Conservation (phyloP, 2,329 filamentous ascomycete species). For the Penicillium frequentans region DNA sequence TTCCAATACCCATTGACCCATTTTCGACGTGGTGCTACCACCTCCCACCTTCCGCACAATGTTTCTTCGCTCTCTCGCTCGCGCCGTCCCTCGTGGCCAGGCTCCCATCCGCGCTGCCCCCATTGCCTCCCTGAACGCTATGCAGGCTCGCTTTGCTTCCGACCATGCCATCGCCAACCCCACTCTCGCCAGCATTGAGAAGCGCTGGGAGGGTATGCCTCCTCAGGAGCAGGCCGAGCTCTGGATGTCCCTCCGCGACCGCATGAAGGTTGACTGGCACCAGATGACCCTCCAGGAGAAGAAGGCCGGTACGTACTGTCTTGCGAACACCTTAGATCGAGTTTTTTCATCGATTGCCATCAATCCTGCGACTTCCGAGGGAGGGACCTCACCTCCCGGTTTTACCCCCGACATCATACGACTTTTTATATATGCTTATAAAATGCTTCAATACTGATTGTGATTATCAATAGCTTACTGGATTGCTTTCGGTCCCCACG, state of each 20-base stretch:
- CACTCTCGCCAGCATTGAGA: slow-evolving; percentile 96
- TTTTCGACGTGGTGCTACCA: slow-evolving; percentile 29
- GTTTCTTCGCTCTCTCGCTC: slow-evolving; percentile 48
- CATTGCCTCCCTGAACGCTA: slow-evolving; percentile 42
- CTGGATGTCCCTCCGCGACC: slow-evolving; percentile 97
- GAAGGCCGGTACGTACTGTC: slow-evolving; percentile 83
- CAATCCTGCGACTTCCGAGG: slow-evolving; percentile 22
- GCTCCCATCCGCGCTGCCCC: slow-evolving; percentile 39
- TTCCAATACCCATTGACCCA: slow-evolving; percentile 28
- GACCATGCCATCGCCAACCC: slow-evolving; percentile 97
- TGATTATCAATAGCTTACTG: slow-evolving; percentile 74
- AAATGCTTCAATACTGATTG: slow-evolving; percentile 12
- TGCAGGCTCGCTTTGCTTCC: slow-evolving; percentile 59
- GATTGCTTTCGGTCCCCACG: slow-evolving; percentile 97
- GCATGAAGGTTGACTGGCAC: slow-evolving; percentile 98
- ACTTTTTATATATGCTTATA: slow-evolving; percentile 15
- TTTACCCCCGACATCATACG: slow-evolving; percentile 2
- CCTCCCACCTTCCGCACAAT: slow-evolving; percentile 40
- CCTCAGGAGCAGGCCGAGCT: slow-evolving; percentile 98
- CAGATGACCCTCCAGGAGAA: slow-evolving; percentile 96
- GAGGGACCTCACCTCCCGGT: neutral
- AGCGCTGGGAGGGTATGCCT: slow-evolving; percentile 97
- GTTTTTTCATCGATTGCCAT: neutral
- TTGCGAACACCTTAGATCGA: neutral
- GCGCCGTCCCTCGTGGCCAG: slow-evolving; percentile 46